Evolutionary conservation across 1,139 yeast species (phyloP), one percentile per base, ranked within the genome.

Genomic region (Suhomyces terraborum): DNA sequence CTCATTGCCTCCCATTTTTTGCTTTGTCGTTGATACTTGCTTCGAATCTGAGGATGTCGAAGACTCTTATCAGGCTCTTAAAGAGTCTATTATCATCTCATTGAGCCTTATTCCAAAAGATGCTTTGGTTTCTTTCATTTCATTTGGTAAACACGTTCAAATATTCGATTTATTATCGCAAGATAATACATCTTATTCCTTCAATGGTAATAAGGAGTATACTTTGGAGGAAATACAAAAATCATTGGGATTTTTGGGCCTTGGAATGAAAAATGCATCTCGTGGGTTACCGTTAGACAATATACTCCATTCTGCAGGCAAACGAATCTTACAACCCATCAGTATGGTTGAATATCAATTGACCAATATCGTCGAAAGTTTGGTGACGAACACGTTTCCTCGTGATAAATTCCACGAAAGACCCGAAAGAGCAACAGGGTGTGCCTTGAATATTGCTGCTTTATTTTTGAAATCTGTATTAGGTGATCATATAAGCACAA

Each of bases 11-110:
- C 77, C 77, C 2, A 71, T 83, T 5, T 83, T 80, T 55, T 54
- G 83, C 25, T 82, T 73, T 51, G 80, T 84, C n/a, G 79, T 85
- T 20, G 94, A 85, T 59, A 73, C 84, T 0, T 79, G 88, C 50
- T 66, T 79, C 38, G 84, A 76, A 32, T 56, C 56, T 3, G 74
- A 68, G 14, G 79, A 73, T 37, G 42, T 66, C 8, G 64, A 51
- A 13, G 74, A 67, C 32, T 69, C 73, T 2, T 71, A 61, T 45
- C 54, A 49, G 26, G 73, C 84, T 1, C 61, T 85, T 45, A 77
- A 75, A 48, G 87, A 82, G 35, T 71, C 81, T 4, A 58, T 85
- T 20, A 52, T 72, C 8, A 62, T 73, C 18, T 73, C 84, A 3
- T 59, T 85, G 44, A 72, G 77, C 46, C 66, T 82, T 44, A 62